Evolutionary conservation across 495 filamentous ascomycete genomes (phyloP).

Genomic region (Podospora sp.): DNA sequence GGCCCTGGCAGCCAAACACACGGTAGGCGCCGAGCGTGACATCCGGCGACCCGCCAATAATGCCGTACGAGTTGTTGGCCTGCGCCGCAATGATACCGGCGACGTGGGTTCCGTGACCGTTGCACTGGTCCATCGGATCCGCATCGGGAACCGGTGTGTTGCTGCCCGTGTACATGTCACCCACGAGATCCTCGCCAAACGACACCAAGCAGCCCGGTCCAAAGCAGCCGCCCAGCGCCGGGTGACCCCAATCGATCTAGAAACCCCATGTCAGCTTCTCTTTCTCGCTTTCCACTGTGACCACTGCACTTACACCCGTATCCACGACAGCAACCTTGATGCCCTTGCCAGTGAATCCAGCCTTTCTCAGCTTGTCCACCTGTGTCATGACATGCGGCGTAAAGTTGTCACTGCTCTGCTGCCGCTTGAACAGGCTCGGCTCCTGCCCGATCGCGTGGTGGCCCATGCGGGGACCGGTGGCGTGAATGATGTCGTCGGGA

Average conservation of each 20-base stretch:
- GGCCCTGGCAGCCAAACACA: conserved; percentile 54
- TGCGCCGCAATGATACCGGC: conserved; percentile 59
- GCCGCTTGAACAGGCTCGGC: conserved; percentile 33
- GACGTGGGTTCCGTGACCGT: conserved; percentile 54
- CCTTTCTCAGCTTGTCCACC: conserved; percentile 50
- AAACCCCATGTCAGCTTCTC: conserved; percentile 20
- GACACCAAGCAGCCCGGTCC: conserved; percentile 56
- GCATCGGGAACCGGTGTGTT: conserved; percentile 48
- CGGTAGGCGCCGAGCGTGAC: conserved; percentile 59
- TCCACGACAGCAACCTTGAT: conserved; percentile 54
- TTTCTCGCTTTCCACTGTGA: too few relatives aligned
- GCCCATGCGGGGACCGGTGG: conserved; percentile 31
- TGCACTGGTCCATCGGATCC: conserved; percentile 50
- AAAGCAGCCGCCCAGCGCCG: conserved; percentile 61
- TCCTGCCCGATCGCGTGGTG: conserved; percentile 31
- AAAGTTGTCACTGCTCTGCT: conserved; percentile 46
- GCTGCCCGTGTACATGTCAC: conserved; percentile 50
- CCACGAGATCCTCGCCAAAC: conserved; percentile 57
- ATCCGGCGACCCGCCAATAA: conserved; percentile 57
- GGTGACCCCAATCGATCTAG: conserved; percentile 59
- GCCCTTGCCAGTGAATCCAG: conserved; percentile 48
- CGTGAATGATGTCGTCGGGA: conserved; percentile 49
- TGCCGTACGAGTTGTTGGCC: conserved; percentile 48
- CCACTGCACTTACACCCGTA: conserved; percentile 44
- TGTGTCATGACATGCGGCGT: conserved; percentile 51